These are phyloP conservation scores for Claviceps cyperi DNA, from an alignment of 2,329 filamentous ascomycete genomes.

Conservation along the genomic window DNA sequence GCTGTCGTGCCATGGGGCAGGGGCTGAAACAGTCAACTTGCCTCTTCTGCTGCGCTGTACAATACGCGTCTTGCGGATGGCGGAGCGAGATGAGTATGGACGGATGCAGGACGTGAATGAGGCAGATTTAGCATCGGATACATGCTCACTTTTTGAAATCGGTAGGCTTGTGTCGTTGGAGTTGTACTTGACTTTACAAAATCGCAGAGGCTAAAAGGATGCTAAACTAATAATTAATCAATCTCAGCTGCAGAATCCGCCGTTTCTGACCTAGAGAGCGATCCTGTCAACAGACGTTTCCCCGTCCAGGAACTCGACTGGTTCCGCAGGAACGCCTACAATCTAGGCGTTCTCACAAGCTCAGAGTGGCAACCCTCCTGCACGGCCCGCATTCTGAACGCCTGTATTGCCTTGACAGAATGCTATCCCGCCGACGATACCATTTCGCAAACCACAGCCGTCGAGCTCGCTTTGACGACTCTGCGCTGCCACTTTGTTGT, in stretches of 20 bases:
- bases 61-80: conserved; percentile 33
- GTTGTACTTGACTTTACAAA: no score
- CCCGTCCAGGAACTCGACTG: conserved; percentile 57
- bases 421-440: conserved; percentile 30
- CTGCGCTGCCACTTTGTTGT: conserved; percentile 60
- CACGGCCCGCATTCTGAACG: conserved; percentile 40
- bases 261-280: conserved; percentile 22
- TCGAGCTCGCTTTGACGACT: conserved; percentile 24
- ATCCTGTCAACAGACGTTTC: conserved; percentile 36
- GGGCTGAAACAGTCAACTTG: conserved; percentile 14
- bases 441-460: not conserved
- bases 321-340: conserved; percentile 76
- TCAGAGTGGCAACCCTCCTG: conserved; percentile 37
- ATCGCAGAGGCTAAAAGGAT: not conserved
- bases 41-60: conserved; percentile 31
- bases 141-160: conserved; percentile 36
- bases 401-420: conserved; percentile 37
- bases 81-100: conserved; percentile 21
- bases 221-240: conserved; percentile 4
- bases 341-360: conserved; percentile 51
- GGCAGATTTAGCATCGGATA: conserved; percentile 24
- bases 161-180: conserved; percentile 17
- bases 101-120: conserved; percentile 4
- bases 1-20: conserved; percentile 12
- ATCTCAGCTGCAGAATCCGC: conserved; percentile 14